These are phyloP conservation scores for Spatholobus suberectus DNA, from an alignment of 306 rosid species.

Conservation along the genomic window DNA sequence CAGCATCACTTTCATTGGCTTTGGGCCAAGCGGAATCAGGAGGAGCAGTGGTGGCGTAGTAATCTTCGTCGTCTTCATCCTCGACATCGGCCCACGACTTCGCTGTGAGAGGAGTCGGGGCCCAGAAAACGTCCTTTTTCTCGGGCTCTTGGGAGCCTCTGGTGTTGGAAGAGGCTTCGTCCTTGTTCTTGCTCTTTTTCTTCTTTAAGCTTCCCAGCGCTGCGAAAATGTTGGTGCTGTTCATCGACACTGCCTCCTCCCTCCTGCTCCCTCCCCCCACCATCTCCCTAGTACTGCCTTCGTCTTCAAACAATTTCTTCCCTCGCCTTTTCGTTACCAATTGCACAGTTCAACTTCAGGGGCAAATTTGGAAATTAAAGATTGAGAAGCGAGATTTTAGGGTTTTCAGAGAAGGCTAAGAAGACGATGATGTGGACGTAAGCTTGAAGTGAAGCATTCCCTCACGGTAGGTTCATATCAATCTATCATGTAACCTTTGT, in stretches of 20 bases:
- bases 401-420: not conserved
- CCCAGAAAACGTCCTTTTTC: not conserved
- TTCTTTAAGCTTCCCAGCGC: not conserved
- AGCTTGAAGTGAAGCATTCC: too few species aligned
- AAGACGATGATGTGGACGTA: too few species aligned
- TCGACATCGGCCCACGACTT: not conserved
- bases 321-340: too few species aligned
- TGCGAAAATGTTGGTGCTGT: not conserved
- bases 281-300: too few species aligned
- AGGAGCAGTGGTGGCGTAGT: conserved; percentile 44
- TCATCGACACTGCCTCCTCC: not conserved
- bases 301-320: too few species aligned
- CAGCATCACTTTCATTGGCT: conserved; percentile 30
- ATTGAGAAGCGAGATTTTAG: not conserved
- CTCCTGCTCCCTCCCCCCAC: not conserved
- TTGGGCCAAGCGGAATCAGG: conserved; percentile 49
- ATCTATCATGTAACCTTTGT: too few species aligned
- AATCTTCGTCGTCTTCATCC: not conserved
- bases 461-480: too few species aligned
- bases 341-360: not conserved
- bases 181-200: not conserved
- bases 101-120: not conserved
- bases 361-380: not conserved
- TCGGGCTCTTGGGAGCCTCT: not conserved
- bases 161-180: not conserved